phyloP scores from a whole-genome alignment of 2,329 filamentous ascomycete genomes.

The Colletotrichum agaves region DNA sequence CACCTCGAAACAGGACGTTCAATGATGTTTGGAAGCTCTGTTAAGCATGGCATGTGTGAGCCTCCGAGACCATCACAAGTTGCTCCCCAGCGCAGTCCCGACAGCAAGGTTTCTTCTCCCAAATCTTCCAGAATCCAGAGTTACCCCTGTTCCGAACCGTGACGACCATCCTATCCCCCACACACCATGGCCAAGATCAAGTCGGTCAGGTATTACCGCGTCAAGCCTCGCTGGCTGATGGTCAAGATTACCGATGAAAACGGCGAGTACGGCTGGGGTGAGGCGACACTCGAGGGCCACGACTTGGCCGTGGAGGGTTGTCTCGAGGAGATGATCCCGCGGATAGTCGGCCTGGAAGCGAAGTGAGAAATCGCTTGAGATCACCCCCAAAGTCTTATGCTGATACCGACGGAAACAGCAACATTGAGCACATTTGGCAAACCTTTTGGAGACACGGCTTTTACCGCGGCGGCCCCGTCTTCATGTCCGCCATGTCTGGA shows the following conservation, averaged over 20 bases:
- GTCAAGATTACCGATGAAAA: constrained; percentile 73
- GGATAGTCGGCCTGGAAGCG: constrained; percentile 70
- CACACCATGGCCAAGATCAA: constrained; percentile 57
- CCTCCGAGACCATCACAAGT: background rate
- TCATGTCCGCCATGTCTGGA: constrained; percentile 77
- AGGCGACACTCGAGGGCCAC: constrained; percentile 74
- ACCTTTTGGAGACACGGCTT: constrained; percentile 72
- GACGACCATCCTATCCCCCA: background rate
- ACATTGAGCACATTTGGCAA: constrained; percentile 80
- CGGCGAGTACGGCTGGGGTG: constrained; percentile 71
- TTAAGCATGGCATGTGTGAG: constrained; percentile 26
- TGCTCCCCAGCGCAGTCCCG: background rate
- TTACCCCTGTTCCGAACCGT: background rate
- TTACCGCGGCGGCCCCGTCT: constrained; percentile 76
- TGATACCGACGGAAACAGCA: constrained; percentile 49
- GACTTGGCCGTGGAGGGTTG: constrained; percentile 73
- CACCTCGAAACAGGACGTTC: background rate
- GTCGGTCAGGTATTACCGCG: constrained; percentile 72
- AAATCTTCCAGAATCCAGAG: background rate
- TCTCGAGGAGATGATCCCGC: constrained; percentile 67
- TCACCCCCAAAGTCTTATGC: background rate
- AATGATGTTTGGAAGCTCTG: background rate
- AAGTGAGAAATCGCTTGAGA: constrained; percentile 55
- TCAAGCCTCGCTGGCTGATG: constrained; percentile 75
- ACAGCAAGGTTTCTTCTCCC: background rate